These are phyloP conservation scores for Flaveria linearis DNA, from an alignment of 129 eudicot species.

Conservation along the genomic window DNA sequence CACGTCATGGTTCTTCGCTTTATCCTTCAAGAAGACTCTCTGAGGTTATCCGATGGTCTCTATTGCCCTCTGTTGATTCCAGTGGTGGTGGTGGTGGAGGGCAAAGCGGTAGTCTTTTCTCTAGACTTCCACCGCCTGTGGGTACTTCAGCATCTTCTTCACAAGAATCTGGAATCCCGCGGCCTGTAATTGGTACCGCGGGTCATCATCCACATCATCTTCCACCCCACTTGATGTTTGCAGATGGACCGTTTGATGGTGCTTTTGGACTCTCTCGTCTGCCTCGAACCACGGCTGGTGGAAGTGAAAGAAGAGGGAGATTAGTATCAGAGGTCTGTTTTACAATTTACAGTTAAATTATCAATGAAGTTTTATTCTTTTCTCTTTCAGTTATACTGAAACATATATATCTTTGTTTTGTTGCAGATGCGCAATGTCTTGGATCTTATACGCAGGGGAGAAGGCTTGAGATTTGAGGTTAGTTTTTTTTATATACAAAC, in stretches of 20 bases:
- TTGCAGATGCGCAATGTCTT: constrained; percentile 74
- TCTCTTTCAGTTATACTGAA: not conserved
- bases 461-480: constrained; percentile 89
- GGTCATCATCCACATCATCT: constrained; percentile 40
- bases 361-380: not conserved
- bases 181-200: constrained; percentile 40
- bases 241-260: constrained; percentile 63
- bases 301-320: constrained; percentile 85
- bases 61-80: constrained; percentile 47
- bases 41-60: constrained; percentile 61
- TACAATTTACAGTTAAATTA: not conserved
- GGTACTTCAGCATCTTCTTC: constrained; percentile 32
- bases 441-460: constrained; percentile 93
- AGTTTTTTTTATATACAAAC: constrained; percentile 20
- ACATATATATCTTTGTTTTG: not conserved
- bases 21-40: constrained; percentile 71
- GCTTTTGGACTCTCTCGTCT: constrained; percentile 57
- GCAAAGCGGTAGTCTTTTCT: constrained; percentile 34
- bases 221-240: constrained; percentile 42
- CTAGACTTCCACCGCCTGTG: constrained; percentile 39
- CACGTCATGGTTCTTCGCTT: constrained; percentile 52
- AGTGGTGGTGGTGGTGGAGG: constrained; percentile 31
- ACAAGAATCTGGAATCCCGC: constrained; percentile 42
- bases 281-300: constrained; percentile 59
- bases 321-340: constrained; percentile 76